Evolutionary conservation across 371 early-diverging fungal genomes (phyloP).

Genomic region (Capniomyces stellatus): DNA sequence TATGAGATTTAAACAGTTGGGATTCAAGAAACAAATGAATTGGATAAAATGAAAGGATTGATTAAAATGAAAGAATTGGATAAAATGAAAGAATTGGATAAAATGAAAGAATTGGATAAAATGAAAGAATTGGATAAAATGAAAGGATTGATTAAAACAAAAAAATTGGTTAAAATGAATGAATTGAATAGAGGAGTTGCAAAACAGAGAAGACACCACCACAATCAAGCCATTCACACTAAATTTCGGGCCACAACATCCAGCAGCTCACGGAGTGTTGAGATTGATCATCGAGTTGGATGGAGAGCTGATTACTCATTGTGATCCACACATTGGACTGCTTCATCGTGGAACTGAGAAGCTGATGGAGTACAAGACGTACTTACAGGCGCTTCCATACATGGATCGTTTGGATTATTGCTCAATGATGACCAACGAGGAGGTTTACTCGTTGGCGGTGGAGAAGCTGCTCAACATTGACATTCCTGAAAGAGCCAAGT

Average conservation of each 20-base stretch:
- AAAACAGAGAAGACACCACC: constrained; percentile 1
- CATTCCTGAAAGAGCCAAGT: constrained; percentile 83
- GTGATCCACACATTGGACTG: constrained; percentile 94
- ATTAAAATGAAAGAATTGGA: not conserved
- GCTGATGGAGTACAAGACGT: constrained; percentile 95
- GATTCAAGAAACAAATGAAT: no score
- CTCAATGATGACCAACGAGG: constrained; percentile 94
- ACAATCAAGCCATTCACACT: constrained; percentile 37
- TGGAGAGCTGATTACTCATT: constrained; percentile 81
- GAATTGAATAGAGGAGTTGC: not conserved
- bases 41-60: not conserved
- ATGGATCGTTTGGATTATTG: constrained; percentile 97
- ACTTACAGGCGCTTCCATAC: constrained; percentile 93
- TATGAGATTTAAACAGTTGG: not conserved
- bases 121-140: no score
- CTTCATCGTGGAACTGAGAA: constrained; percentile 96
- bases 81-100: no score
- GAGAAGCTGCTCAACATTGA: constrained; percentile 96
- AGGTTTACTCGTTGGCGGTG: constrained; percentile 87
- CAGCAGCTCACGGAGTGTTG: constrained; percentile 97
- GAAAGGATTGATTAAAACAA: not conserved
- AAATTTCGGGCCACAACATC: constrained; percentile 98
- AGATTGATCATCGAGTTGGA: constrained; percentile 86
- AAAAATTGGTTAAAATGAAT: not conserved
- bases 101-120: no score